Evolutionary conservation across 495 filamentous ascomycete species (phyloP), one percentile per base, ranked within the genome.

Genomic region (Lasiosphaeria ovina): DNA sequence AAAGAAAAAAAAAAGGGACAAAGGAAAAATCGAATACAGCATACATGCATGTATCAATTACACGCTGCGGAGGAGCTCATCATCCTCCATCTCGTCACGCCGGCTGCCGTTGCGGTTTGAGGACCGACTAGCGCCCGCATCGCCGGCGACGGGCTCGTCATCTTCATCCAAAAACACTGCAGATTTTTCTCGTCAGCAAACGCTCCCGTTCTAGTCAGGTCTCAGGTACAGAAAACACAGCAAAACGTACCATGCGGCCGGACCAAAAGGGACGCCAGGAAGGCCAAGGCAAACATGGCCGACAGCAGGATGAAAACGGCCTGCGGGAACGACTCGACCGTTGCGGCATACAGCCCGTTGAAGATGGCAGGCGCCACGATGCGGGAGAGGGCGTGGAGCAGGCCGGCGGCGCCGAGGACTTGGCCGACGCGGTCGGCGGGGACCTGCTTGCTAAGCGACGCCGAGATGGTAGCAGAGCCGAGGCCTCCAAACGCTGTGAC

Each of bases 391-490:
- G 90, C 89, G 76, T 97, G 94, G 60, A 98, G 72, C 53, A 98
- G 72, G 0, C 95, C 94, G 16, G 82, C 88, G 1, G 92, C 94
- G 9, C 94, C 94, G 3, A 98, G 81, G 54, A 98, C 74, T 69
- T 92, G 87, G 0, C 94, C 94, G 1, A 90, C 87, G 35, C 83
- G 81, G 63, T 93, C 88, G 8, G 83, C 80, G 4, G 93, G 90
- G 0, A 97, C 87, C 69, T 97, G 94, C 68, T 97, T 97, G 55
- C 91, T 97, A 16, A 97, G 74, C 0, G 89, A 81, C 0, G 87
- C 85, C 65, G 95, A 90, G 53, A 97, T 73, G 0, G 89, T 93
- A 3, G 94, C 93, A 5, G 85, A 87, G 0, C 85, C 93, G 54
- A 97, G 85, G 3, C 93, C 92, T 10, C 93, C 94, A 42, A 96